phyloP scores from a whole-genome alignment of 306 rosid genomes.

The Sechiopsis laciniata region DNA sequence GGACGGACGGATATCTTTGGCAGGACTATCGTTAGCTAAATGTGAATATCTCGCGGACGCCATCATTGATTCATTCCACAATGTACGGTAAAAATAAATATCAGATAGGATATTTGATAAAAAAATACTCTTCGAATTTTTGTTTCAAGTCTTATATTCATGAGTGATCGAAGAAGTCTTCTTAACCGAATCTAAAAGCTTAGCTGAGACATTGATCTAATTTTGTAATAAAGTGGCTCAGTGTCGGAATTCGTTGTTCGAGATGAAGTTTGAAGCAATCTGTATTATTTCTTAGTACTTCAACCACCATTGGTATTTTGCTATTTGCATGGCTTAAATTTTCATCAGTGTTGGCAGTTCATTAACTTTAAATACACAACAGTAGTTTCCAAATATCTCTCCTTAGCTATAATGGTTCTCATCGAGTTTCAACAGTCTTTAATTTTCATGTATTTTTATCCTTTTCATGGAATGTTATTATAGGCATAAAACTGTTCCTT shows the following conservation, averaged over 20 bases:
- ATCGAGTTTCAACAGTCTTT: background rate
- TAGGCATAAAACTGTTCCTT: background rate
- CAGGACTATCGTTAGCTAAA: slow-evolving; percentile 83
- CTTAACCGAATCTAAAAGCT: background rate
- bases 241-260: background rate
- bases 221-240: slow-evolving; percentile 9
- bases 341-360: background rate
- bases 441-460: background rate
- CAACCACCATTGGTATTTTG: background rate
- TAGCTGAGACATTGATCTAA: slow-evolving; percentile 4
- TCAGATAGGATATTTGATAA: background rate
- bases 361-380: background rate
- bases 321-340: slow-evolving; percentile 1
- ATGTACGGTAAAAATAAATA: slow-evolving; percentile 55
- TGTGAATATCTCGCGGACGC: slow-evolving; percentile 95
- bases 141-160: background rate
- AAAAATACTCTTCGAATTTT: background rate
- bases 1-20: slow-evolving; percentile 95
- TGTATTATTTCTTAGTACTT: background rate
- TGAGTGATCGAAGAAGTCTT: slow-evolving; percentile 3
- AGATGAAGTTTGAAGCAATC: slow-evolving; percentile 8
- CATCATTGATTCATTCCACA: slow-evolving; percentile 73
- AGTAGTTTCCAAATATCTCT: background rate
- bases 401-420: background rate
- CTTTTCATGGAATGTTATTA: background rate